phyloP scores from a whole-genome alignment of 1,139 yeast genomes.

The Suhomyces choctaworum region DNA sequence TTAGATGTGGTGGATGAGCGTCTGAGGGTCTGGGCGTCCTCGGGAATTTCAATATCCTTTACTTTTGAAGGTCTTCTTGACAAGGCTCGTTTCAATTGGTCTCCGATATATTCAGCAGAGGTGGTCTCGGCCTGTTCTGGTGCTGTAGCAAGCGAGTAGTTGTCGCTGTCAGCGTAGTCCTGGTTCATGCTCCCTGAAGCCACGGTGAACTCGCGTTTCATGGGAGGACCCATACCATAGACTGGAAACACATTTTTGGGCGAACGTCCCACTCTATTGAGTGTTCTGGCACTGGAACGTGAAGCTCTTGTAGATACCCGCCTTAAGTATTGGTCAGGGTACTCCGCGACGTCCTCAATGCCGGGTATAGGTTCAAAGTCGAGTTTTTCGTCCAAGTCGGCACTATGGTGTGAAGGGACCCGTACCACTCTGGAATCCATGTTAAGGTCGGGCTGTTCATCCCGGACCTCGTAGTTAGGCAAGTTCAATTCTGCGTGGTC shows the following conservation, averaged over 20 bases:
- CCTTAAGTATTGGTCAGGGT: not conserved
- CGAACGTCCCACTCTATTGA: constrained; percentile 38
- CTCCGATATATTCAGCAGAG: constrained; percentile 36
- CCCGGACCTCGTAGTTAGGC: constrained; percentile 68
- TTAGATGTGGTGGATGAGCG: constrained; percentile 15
- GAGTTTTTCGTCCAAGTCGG: constrained; percentile 9
- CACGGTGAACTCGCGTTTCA: constrained; percentile 54
- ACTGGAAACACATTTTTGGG: constrained; percentile 82
- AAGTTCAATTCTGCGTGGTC: constrained; percentile 60
- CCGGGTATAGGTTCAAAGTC: constrained; percentile 1
- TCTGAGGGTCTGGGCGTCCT: constrained; percentile 5
- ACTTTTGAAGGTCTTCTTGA: constrained; percentile 14
- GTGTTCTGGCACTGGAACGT: constrained; percentile 8
- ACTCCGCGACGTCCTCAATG: not conserved
- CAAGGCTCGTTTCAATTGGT: constrained; percentile 24
- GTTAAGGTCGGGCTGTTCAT: constrained; percentile 76
- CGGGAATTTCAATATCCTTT: constrained; percentile 8
- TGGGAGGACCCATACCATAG: constrained; percentile 69
- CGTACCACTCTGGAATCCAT: constrained; percentile 72
- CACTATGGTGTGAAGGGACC: constrained; percentile 1
- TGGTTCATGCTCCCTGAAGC: constrained; percentile 41
- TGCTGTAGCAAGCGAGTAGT: constrained; percentile 5
- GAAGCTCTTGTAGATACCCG: constrained; percentile 9
- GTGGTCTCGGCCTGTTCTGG: constrained; percentile 9
- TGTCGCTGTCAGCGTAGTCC: constrained; percentile 9